A percentile compares a stretch with the other conserved stretches of the same genome.
Conservation (phyloP, 2,329 filamentous ascomycete species). For the Sclerotinia borealis region DNA sequence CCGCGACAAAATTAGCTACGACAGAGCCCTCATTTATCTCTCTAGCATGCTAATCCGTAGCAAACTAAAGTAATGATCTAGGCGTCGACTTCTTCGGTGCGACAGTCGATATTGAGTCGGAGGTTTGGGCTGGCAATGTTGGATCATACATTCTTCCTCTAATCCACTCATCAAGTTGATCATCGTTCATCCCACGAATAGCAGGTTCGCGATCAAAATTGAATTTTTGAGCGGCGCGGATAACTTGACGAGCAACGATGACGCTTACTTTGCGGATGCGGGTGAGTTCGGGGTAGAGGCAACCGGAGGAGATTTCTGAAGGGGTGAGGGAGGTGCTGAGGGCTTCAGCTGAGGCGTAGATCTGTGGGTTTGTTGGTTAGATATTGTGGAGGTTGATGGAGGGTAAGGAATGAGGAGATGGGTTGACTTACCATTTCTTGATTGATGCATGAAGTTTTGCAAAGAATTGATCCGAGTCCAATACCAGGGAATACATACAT, state of each 20-base stretch:
- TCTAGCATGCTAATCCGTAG: background rate
- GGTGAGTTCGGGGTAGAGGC: conserved; percentile 68
- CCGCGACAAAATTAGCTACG: background rate
- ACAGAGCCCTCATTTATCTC: conserved; percentile 1
- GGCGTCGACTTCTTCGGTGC: background rate
- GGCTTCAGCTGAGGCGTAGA: conserved; percentile 73
- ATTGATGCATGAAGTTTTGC: conserved; percentile 53
- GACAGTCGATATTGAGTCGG: background rate
- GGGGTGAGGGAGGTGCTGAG: conserved; percentile 65
- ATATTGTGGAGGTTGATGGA: conserved; percentile 34
- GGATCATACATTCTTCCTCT: conserved; percentile 71
- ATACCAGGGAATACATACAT: conserved; percentile 81
- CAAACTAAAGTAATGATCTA: conserved; percentile 6
- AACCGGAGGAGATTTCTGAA: conserved; percentile 47
- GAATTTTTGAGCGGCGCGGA: conserved; percentile 63
- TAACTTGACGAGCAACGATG: conserved; percentile 68
- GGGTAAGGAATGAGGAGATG: background rate
- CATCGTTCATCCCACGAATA: conserved; percentile 47
- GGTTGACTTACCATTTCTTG: conserved; percentile 27
- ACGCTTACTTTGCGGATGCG: conserved; percentile 71
- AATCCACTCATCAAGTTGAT: conserved; percentile 58
- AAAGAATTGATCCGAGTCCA: conserved; percentile 70
- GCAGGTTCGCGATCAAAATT: conserved; percentile 56
- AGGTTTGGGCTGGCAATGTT: conserved; percentile 5
- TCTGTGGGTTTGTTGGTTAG: conserved; percentile 45